Evolutionary conservation across 2,329 filamentous ascomycete genomes (phyloP).

Genomic region (Trichoderma gracile): DNA sequence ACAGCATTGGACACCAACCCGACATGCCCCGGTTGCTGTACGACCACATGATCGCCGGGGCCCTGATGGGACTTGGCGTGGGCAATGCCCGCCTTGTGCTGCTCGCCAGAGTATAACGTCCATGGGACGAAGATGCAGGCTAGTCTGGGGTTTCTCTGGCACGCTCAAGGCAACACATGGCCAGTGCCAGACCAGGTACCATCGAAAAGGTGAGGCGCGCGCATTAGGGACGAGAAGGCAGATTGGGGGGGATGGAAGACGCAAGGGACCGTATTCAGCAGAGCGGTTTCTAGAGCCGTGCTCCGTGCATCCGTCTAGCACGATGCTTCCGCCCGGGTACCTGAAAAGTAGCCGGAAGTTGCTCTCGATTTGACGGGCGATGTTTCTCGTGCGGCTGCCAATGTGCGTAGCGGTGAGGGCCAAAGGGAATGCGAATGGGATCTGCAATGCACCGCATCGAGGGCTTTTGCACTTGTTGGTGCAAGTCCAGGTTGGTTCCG

Average conservation of each 20-base stretch:
- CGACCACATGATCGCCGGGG: not conserved
- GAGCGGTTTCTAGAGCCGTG: conserved; percentile 11
- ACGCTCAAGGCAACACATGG: conserved; percentile 17
- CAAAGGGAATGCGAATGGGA: not conserved
- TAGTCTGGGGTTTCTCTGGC: conserved; percentile 10
- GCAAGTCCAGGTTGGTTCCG: conserved; percentile 8
- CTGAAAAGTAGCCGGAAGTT: not conserved
- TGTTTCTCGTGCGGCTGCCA: not conserved
- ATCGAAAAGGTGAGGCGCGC: not conserved
- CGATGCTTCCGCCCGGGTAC: not conserved
- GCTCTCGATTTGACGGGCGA: not conserved
- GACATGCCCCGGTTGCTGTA: not conserved
- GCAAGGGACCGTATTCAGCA: not conserved
- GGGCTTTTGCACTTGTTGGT: conserved; percentile 19
- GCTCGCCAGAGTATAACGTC: not conserved
- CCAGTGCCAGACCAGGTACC: conserved; percentile 12
- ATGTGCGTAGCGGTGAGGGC: conserved; percentile 8
- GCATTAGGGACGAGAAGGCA: not conserved
- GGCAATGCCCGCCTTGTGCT: not conserved
- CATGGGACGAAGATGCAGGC: conserved; percentile 7
- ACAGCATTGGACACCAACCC: not conserved
- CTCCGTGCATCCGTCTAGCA: conserved; percentile 1
- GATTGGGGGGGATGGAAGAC: not conserved
- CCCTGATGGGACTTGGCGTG: not conserved
- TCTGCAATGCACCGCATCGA: conserved; percentile 7